phyloP scores from a whole-genome alignment of 257 asterid species.

The Solanum rostratum region DNA sequence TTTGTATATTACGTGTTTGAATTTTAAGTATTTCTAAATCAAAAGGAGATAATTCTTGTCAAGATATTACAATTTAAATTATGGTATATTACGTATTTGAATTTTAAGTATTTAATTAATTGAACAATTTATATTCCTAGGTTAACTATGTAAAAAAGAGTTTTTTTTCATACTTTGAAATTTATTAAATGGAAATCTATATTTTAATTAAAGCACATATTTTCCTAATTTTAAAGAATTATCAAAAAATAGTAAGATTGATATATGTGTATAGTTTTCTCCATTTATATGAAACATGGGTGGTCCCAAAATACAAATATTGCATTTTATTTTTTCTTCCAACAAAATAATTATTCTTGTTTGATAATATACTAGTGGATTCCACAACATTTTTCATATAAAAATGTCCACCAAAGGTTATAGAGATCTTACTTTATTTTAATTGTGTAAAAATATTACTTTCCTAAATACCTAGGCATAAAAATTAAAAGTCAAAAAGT shows the following conservation, averaged over 20 bases:
- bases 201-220: not conserved
- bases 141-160: no score
- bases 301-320: slow-evolving; percentile 3
- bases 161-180: not conserved
- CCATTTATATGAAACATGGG: not conserved
- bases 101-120: no score
- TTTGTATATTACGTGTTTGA: not conserved
- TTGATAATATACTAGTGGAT: not conserved
- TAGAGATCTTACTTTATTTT: not conserved
- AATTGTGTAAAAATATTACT: not conserved
- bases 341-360: not conserved
- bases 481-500: not conserved
- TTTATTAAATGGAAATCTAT: not conserved
- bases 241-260: not conserved
- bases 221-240: not conserved
- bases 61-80: not conserved
- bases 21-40: no score
- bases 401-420: not conserved
- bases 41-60: no score
- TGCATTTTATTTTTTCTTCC: not conserved
- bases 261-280: not conserved
- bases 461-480: not conserved
- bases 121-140: no score
- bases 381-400: slow-evolving; percentile 1
- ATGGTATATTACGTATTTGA: no score